Base-by-base conservation (phyloP, 306 rosid genomes). In the Sicyos edulis region DNA sequence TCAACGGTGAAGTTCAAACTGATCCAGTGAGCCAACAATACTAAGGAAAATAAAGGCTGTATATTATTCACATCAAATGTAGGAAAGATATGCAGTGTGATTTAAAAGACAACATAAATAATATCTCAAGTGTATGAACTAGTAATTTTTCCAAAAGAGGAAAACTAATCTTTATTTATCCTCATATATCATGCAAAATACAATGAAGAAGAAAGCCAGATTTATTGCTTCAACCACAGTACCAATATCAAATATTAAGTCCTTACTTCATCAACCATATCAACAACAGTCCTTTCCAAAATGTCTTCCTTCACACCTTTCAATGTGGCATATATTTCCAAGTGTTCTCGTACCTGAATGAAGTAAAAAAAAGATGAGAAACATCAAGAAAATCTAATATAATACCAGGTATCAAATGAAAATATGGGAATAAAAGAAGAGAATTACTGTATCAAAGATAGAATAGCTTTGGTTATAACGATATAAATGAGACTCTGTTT, bases 191-290 rank as follows among this genome's bases (percentile, higher is more conserved):
- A 54, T 54, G 26, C 21, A 8, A 54, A 19, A 54, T 54, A 9
- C 0, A 54, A 54, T 19, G 26, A 54, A 54, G 59, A 19, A 54
- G 21, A 54, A 54, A 4, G 16, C 7, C 59, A 17, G 26, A 13
- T 8, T 19, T 54, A 24, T 54, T 0, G 26, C 20, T 54, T 54
- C 58, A 32, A 32, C 37, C 29, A 26, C 29, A 26, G 29, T 26
- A 1, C 29, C 29, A 26, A n/a, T n/a, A n/a, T n/a, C 47, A 42
- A 42, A 42, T 54, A 19, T 53, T 79, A 11, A 53, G 10, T 79
- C 77, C 96, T 85, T 76, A 92, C 98, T 87, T 92, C 96, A 83
- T 92, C 89, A 59, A 84, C 90, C 98, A 92, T 90, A 81, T 83
- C 82, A 55, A 80, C 74, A 76, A 92, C 91, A 66, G 69, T 88